Evolutionary conservation across 1,139 yeast genomes (phyloP), one percentile per base, ranked within the genome.

Genomic region (Casaregolazyma lundiana): DNA sequence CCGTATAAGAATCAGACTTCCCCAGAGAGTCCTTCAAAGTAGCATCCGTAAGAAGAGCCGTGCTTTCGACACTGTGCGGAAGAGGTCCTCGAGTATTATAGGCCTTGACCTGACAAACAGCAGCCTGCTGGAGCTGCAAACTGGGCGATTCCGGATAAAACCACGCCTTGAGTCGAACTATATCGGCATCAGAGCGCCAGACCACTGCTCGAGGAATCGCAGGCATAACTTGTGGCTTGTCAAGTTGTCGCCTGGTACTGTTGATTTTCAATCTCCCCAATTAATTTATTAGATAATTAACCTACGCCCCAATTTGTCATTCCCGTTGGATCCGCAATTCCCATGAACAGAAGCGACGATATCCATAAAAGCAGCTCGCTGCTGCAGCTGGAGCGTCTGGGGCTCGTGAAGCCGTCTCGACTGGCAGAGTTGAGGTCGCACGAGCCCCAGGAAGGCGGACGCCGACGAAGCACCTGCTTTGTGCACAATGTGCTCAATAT

Each of bases 1-100:
- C 52, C 1, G 68, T 55, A 39, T 57, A 55, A 6, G 63, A 34
- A 47, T 63, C 63, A 13, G 18, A 29, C 6, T 49, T 41, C 2
- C 61, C 58, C 3, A 59, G 56, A 46, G 70, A 74, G 54, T 79
- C 88, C 30, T 68, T 60, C 7, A 82, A 55, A 2, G 68, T 57
- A 0, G 83, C 75, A 4, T 85, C 73, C 0, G 81, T 75, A 13
- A 89, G 60, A 43, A 77, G 67, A 0, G 84, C 74, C 0, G 96
- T 88, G 26, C 81, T 70, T 60, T 86, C 95, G 15, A 89, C 80
- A 0, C 94, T 84, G 52, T 81, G 84, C 24, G 95, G 96, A 49
- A 89, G 72, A 38, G 78, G 77, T 1, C 92, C 88, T 58, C 87
- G 75, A 1, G 82, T 72, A 58, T 76, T 72, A 59, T 80, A 81